Conservation (phyloP, 208 protist genomes). For the Crithidia sp. region DNA sequence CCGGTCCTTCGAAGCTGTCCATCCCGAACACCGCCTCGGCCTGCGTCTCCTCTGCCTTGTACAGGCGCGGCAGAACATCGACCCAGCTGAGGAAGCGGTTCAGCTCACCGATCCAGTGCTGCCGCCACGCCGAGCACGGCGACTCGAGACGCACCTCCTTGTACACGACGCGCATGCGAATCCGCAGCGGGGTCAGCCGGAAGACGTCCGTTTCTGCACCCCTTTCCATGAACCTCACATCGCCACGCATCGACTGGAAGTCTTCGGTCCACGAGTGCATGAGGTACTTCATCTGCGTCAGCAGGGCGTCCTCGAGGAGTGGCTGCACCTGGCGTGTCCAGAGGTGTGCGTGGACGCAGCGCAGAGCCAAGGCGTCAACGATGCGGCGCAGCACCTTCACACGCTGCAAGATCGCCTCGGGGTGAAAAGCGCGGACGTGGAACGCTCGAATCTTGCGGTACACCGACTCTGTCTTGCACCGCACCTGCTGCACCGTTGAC, state of each 20-base stretch:
- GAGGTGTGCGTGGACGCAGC: slow-evolving; percentile 62
- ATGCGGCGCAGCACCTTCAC: slow-evolving; percentile 66
- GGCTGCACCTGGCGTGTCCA: slow-evolving; percentile 78
- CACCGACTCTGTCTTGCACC: slow-evolving; percentile 57
- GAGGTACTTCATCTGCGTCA: slow-evolving; percentile 68
- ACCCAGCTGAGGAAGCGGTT: slow-evolving; percentile 81
- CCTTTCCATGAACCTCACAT: slow-evolving; percentile 65
- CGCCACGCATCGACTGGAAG: slow-evolving; percentile 79
- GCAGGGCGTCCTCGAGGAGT: slow-evolving; percentile 71
- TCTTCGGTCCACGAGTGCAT: slow-evolving; percentile 83
- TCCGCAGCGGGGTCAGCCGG: slow-evolving; percentile 76
- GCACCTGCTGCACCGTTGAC: slow-evolving; percentile 59
- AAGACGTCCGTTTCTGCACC: slow-evolving; percentile 77
- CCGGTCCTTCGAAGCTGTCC: background rate
- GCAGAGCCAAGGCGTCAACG: slow-evolving; percentile 53
- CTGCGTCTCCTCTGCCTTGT: slow-evolving; percentile 54
- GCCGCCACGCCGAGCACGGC: slow-evolving; percentile 60
- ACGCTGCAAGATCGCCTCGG: slow-evolving; percentile 60
- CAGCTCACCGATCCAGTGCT: slow-evolving; percentile 84
- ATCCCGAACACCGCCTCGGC: slow-evolving; percentile 8
- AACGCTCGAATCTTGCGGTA: slow-evolving; percentile 59
- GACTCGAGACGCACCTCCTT: slow-evolving; percentile 77
- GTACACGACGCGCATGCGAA: slow-evolving; percentile 83
- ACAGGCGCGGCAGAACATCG: slow-evolving; percentile 65
- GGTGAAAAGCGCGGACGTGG: slow-evolving; percentile 50